phyloP scores from a whole-genome alignment of 2,329 filamentous ascomycete species.

The Aspergillus sp. region DNA sequence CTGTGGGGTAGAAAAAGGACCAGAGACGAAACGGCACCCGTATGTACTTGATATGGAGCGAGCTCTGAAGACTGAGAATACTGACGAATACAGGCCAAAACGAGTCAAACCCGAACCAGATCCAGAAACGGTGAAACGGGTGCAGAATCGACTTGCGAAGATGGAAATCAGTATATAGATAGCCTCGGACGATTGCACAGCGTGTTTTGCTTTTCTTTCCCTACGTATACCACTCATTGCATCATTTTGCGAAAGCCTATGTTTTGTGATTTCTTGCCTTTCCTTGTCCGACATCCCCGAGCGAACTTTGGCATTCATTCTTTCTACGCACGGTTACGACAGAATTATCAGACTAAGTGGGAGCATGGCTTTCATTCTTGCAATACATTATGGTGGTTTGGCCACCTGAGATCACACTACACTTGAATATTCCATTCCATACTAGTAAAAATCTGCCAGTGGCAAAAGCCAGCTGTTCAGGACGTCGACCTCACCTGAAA shows the following conservation, averaged over 20 bases:
- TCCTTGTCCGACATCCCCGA: too few species aligned
- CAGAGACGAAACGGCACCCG: constrained; percentile 38
- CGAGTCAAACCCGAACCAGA: constrained; percentile 35
- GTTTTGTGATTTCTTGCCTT: too few species aligned
- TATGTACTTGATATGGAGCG: constrained; percentile 19
- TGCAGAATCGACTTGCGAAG: constrained; percentile 35
- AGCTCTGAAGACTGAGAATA: constrained; percentile 5
- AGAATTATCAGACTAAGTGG: neutral
- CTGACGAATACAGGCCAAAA: constrained; percentile 28
- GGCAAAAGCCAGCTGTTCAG: too few species aligned
- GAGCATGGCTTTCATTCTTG: too few species aligned
- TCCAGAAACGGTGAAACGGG: constrained; percentile 31
- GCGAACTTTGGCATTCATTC: neutral
- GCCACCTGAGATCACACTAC: too few species aligned
- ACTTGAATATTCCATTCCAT: too few species aligned
- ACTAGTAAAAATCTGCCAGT: too few species aligned
- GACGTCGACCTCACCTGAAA: too few species aligned
- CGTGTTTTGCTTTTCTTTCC: neutral
- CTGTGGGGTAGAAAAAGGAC: constrained; percentile 39
- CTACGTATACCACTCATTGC: too few species aligned
- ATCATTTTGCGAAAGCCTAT: too few species aligned
- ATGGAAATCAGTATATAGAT: constrained; percentile 9
- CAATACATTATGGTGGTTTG: too few species aligned
- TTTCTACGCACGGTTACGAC: neutral
- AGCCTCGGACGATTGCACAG: neutral